Base-by-base conservation (phyloP, 164 flowering plant genomes). In the Paratinospora sagittata region DNA sequence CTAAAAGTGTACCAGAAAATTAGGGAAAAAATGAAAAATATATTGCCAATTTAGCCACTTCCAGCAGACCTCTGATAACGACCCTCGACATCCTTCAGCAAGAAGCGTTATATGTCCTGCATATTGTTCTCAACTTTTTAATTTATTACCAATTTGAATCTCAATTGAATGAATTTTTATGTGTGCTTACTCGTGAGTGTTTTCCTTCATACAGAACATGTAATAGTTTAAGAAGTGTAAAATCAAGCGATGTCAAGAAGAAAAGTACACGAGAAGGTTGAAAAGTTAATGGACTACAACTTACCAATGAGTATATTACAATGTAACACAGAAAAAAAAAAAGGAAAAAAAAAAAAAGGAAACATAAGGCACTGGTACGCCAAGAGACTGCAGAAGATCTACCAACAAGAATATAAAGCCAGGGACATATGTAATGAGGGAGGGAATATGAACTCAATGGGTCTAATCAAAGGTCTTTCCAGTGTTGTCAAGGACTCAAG, bases 81-180 rank as follows among this genome's bases (percentile, higher is more conserved):
- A 95, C 71, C 99, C 99, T 74, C 99, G 88, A 71, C 99, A 95
- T 67, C 99, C 99, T 84, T 95, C 99, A 63, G 90, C 94, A 70
- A 95, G 78, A 77, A 95, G 91, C 24, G 89, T 91, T 27, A 92
- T 63, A 12, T 80, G 85, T 21, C 99, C 98, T 95, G 88, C 82
- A 83, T 60, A 70, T 71, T 41, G 17, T 19, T 43, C 43, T 36
- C 74, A 71, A 64, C 7, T 41, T 62, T 63, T 58, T 9, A 55
- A 12, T 65, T 67, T 58, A 21, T 66, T 11, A 23, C 1, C 39
- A 21, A 21, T 7, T 39, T 10, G 14, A 61, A 61, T 61, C 64
- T 14, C 11, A 12, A 27, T 8, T 6, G 24, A 21, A 55, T 5
- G 60, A 7, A 6, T 55, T 7, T 16, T 65, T 41, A 16, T 24